phyloP scores from a whole-genome alignment of 768 basidiomycete species.

The Psilocybe sp. region DNA sequence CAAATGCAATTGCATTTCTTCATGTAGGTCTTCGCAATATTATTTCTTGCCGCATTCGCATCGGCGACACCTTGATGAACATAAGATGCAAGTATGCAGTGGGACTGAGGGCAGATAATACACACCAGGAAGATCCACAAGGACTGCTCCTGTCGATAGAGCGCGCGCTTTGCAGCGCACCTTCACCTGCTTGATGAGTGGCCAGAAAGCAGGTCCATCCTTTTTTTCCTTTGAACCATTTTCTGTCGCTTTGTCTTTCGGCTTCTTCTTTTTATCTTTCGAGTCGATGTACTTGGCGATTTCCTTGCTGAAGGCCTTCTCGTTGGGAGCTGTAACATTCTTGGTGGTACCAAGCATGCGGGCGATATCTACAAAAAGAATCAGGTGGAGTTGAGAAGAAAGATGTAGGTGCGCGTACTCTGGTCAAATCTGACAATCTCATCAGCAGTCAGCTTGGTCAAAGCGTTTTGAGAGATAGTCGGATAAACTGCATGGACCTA shows the following conservation, averaged over 20 bases:
- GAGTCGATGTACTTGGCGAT: constrained; percentile 67
- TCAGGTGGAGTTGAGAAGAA: neutral
- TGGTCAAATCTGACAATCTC: constrained; percentile 48
- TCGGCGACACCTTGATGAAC: constrained; percentile 48
- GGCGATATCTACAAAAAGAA: constrained; percentile 33
- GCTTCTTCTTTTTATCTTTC: constrained; percentile 45
- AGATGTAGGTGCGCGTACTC: constrained; percentile 28
- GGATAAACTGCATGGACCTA: constrained; percentile 67
- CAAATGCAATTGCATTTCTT: constrained; percentile 63
- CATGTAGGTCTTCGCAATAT: constrained; percentile 65
- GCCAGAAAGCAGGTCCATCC: constrained; percentile 52
- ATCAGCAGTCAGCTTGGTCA: constrained; percentile 47
- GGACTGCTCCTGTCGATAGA: constrained; percentile 54
- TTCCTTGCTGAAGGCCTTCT: constrained; percentile 49
- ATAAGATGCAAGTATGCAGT: neutral
- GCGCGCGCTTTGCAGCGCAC: constrained; percentile 52
- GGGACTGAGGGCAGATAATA: neutral
- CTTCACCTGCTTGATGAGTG: constrained; percentile 59
- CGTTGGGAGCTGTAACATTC: constrained; percentile 47
- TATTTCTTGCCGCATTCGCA: constrained; percentile 61
- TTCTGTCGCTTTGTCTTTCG: constrained; percentile 17
- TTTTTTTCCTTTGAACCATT: neutral
- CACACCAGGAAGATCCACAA: constrained; percentile 65
- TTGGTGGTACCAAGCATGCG: constrained; percentile 51
- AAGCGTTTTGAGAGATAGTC: constrained; percentile 40